A percentile compares a stretch with the other conserved stretches of the same genome.
Evolutionary conservation across 2,329 filamentous ascomycete genomes (phyloP).

Genomic region (Paraphaeosphaeria minitans): DNA sequence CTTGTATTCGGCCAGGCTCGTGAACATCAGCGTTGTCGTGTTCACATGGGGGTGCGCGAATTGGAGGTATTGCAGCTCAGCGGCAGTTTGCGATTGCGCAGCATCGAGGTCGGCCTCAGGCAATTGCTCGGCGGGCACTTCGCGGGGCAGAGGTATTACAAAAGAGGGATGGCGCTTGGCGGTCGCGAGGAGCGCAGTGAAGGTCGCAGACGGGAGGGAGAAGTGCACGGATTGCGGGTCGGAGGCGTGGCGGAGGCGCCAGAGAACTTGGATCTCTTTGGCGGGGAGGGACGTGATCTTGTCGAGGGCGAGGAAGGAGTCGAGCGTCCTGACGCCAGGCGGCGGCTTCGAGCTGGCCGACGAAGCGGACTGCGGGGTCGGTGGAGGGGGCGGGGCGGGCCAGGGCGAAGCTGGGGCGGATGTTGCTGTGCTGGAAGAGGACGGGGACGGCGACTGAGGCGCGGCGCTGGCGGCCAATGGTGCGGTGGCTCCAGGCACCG

Average conservation of each 20-base stretch:
- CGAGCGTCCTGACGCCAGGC: constrained; percentile 66
- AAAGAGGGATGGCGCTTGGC: constrained; percentile 84
- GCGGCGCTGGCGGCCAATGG: constrained; percentile 40
- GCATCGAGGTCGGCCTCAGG: constrained; percentile 3
- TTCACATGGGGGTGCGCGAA: constrained; percentile 83
- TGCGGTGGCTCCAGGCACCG: constrained; percentile 58
- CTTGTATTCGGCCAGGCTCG: constrained; percentile 92
- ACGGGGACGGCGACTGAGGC: constrained; percentile 12
- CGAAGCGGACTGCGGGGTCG: constrained; percentile 12
- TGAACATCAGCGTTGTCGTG: constrained; percentile 76
- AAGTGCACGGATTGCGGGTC: constrained; percentile 82
- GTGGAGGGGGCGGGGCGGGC: constrained; percentile 33
- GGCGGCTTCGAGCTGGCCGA: constrained; percentile 34
- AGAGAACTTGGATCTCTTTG: constrained; percentile 84
- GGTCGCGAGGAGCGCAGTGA: constrained; percentile 70
- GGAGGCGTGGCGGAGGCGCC: constrained; percentile 83
- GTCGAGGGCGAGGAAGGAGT: constrained; percentile 75
- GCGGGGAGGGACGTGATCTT: constrained; percentile 75
- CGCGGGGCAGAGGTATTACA: constrained; percentile 81
- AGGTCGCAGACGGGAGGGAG: constrained; percentile 74
- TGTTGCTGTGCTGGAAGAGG: constrained; percentile 13
- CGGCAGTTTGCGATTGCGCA: constrained; percentile 57
- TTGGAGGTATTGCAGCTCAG: constrained; percentile 95
- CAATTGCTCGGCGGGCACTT: constrained; percentile 38
- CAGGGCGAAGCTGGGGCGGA: constrained; percentile 25